These are phyloP conservation scores for Apiospora koreana DNA, from an alignment of 2,329 filamentous ascomycete genomes.

Conservation along the genomic window DNA sequence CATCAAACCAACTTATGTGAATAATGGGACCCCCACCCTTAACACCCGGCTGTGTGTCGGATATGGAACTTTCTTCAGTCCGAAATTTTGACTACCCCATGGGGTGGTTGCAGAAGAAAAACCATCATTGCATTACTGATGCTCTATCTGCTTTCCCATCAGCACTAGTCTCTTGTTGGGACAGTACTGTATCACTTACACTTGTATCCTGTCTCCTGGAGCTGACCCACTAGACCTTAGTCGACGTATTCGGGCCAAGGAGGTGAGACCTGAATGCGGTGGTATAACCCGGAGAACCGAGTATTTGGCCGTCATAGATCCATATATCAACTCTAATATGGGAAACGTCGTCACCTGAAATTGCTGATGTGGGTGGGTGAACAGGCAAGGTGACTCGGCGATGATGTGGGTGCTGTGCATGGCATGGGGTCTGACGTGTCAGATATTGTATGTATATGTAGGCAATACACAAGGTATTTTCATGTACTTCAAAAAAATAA, in stretches of 20 bases:
- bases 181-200: background rate
- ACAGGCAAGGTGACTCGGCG: background rate
- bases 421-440: conserved; percentile 8
- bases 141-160: background rate
- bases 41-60: background rate
- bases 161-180: conserved; percentile 3
- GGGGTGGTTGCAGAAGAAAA: background rate
- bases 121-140: background rate
- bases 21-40: background rate
- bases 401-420: background rate
- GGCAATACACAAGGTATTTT: background rate
- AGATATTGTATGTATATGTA: background rate
- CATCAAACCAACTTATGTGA: background rate
- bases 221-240: background rate
- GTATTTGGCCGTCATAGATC: background rate
- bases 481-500: background rate
- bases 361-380: background rate
- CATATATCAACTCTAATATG: background rate
- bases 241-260: background rate
- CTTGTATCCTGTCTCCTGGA: background rate
- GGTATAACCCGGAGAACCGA: background rate
- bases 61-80: background rate
- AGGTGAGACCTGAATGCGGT: background rate
- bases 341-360: background rate
- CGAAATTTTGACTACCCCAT: background rate